Percentiles rank a stretch among this genome's conserved stretches.
These are phyloP conservation scores for Kalmusia sp. DNA, from an alignment of 2,329 filamentous ascomycete species.

Conservation along the genomic window DNA sequence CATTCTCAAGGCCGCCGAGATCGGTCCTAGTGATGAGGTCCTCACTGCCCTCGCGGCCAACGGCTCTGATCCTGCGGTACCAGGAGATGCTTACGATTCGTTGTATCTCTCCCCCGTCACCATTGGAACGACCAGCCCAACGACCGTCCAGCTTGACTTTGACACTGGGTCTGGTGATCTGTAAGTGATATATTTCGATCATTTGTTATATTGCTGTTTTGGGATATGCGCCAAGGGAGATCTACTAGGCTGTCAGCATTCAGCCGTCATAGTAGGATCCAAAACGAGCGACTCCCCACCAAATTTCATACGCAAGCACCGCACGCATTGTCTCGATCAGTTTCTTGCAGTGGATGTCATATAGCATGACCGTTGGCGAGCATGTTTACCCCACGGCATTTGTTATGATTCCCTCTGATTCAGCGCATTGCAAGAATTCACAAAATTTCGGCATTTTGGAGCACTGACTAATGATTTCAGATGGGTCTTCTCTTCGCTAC, in stretches of 20 bases:
- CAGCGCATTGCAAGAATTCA: constrained; percentile 1
- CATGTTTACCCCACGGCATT: too few relatives aligned
- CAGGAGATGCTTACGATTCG: constrained; percentile 47
- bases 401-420: too few relatives aligned
- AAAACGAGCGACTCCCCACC: too few relatives aligned
- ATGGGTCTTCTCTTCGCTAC: constrained; percentile 71
- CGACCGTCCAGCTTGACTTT: constrained; percentile 70
- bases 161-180: constrained; percentile 75
- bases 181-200: constrained; percentile 53
- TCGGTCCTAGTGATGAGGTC: constrained; percentile 29
- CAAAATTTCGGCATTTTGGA: not conserved
- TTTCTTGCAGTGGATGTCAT: too few relatives aligned
- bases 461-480: constrained; percentile 44
- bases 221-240: too few relatives aligned
- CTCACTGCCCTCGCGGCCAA: constrained; percentile 23
- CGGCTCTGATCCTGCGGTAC: constrained; percentile 49
- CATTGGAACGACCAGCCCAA: constrained; percentile 61
- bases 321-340: too few relatives aligned
- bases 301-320: too few relatives aligned
- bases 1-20: constrained; percentile 40
- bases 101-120: constrained; percentile 58
- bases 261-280: too few relatives aligned
- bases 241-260: too few relatives aligned
- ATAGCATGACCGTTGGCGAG: too few relatives aligned
- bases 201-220: constrained; percentile 5